These are phyloP conservation scores for Tetracladium maxilliforme DNA, from an alignment of 2,329 filamentous ascomycete species.

Conservation along the genomic window DNA sequence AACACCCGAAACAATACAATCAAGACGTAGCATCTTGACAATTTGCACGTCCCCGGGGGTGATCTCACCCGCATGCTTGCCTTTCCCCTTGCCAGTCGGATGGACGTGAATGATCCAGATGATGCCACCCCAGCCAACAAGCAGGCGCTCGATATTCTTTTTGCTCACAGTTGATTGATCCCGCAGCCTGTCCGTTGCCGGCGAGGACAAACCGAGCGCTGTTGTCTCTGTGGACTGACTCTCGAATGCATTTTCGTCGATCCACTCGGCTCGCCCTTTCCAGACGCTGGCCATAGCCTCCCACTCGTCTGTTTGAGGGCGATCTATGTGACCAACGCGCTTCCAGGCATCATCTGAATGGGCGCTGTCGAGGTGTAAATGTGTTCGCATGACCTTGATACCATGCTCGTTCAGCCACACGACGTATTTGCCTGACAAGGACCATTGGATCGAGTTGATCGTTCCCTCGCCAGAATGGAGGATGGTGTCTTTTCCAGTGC, in stretches of 20 bases:
- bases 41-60: constrained; percentile 75
- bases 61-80: constrained; percentile 53
- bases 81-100: constrained; percentile 52
- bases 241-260: constrained; percentile 50
- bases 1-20: constrained; percentile 95
- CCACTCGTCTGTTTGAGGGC: constrained; percentile 76
- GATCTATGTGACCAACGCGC: constrained; percentile 79
- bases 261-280: constrained; percentile 87
- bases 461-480: constrained; percentile 85
- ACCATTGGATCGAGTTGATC: constrained; percentile 91
- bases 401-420: constrained; percentile 95
- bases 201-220: constrained; percentile 20
- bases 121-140: constrained; percentile 91
- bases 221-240: constrained; percentile 10
- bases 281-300: constrained; percentile 94
- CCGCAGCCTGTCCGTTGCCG: constrained; percentile 29
- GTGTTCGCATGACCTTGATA: constrained; percentile 93
- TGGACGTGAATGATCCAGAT: constrained; percentile 94
- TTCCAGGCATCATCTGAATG: constrained; percentile 85
- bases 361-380: constrained; percentile 61
- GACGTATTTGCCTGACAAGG: constrained; percentile 78
- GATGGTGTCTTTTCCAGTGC: constrained; percentile 70
- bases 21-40: constrained; percentile 90
- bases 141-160: constrained; percentile 54
- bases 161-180: constrained; percentile 31